phyloP scores from a whole-genome alignment of 495 filamentous ascomycete species.

The Neurospora sp. region DNA sequence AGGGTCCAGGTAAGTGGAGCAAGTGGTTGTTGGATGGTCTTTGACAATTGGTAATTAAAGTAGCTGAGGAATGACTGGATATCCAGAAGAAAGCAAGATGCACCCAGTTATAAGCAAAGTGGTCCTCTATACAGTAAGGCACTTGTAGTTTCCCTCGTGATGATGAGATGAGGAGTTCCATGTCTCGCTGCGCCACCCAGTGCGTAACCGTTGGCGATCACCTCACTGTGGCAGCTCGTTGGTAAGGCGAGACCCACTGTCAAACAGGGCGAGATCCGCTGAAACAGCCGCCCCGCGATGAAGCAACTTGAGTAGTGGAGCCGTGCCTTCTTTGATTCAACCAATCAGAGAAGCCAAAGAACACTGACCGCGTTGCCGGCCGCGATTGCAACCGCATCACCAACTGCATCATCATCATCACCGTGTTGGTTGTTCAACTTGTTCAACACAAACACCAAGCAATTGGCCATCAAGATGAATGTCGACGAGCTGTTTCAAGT shows the following conservation, averaged over 20 bases:
- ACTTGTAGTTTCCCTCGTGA: neutral
- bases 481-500: slow-evolving; percentile 85
- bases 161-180: neutral
- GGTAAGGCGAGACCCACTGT: neutral
- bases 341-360: neutral
- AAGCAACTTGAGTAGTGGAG: neutral
- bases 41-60: neutral
- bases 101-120: neutral
- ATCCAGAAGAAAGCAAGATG: neutral
- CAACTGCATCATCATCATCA: slow-evolving; percentile 1
- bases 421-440: neutral
- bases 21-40: neutral
- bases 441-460: slow-evolving; percentile 3
- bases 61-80: neutral
- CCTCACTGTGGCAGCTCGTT: neutral
- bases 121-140: neutral
- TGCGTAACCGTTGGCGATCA: neutral
- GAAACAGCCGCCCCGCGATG: neutral
- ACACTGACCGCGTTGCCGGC: neutral
- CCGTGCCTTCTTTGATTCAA: neutral
- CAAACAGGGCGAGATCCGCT: neutral
- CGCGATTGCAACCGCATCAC: neutral
- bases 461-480: slow-evolving; percentile 50
- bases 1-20: neutral
- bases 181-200: neutral